Evolutionary conservation across 2,329 filamentous ascomycete genomes (phyloP), one percentile per base, ranked within the genome.

Genomic region (Ophiostoma australiae): DNA sequence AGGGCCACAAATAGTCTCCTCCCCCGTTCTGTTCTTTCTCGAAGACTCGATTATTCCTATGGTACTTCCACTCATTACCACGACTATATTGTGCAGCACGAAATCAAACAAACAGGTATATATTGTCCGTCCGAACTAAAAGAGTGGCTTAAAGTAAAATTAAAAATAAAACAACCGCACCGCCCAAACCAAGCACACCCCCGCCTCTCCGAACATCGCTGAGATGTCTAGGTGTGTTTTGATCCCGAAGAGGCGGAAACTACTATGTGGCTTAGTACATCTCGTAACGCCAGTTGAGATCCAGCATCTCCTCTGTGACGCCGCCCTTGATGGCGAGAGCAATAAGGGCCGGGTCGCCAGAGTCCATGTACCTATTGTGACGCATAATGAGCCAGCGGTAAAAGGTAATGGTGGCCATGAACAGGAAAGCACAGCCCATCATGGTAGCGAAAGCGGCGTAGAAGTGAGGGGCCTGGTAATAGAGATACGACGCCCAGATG

Each of bases 401-500:
- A 20, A 70, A 31, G 1, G 73, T 73, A 17, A 76, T 75, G 69
- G 75, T 74, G 65, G 72, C n/a, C 15, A 75, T 70, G 69, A 76
- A 76, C 11, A 71, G 67, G 4, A 70, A 68, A 15, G 70, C 71
- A 65, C 75, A 77, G 52, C 65, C 76, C 23, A 76, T 69, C 11
- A 76, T 71, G 37, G 69, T 63, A 8, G 72, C 75, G 58, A 75
- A 76, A 3, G 75, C 75, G n/a, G 73, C 73, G 52, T 72, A 74
- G 63, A 75, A 76, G 23, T 72, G 74, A n/a, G 75, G 75, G 4
- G 70, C 52, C 15, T 58, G 67, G 69, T 75, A 72, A 73, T 80
- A 80, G n/a, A 80, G 71, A 68, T 80, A 80, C 0, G 76, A 77
- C 17, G 77, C 77, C 76, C 77, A 80, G 61, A 80, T 58, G 52